Evolutionary conservation across 2,329 filamentous ascomycete species (phyloP).

Genomic region (Colletotrichum sp.): DNA sequence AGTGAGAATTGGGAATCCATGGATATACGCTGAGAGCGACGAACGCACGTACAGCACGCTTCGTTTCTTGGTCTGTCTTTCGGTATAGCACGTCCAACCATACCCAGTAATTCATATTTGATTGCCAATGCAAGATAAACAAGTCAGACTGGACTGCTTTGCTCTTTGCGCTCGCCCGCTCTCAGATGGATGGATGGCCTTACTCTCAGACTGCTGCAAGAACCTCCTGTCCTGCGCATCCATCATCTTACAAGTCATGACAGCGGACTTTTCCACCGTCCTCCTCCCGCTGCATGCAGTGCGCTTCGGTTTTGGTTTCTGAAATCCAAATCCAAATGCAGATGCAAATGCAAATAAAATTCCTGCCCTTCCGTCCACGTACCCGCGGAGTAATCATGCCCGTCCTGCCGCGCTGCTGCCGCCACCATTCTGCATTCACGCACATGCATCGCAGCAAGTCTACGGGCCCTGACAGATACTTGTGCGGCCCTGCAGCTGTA

Average conservation of each 20-base stretch:
- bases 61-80: background rate
- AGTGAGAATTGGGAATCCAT: background rate
- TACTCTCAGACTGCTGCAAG: background rate
- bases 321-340: background rate
- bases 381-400: background rate
- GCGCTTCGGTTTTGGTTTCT: background rate
- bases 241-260: background rate
- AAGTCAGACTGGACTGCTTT: background rate
- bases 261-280: background rate
- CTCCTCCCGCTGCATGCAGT: background rate
- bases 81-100: background rate
- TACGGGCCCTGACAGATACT: constrained; percentile 13
- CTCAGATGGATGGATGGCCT: background rate
- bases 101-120: background rate
- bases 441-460: background rate
- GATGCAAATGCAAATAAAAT: background rate
- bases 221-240: background rate
- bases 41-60: background rate
- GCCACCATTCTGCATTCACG: background rate
- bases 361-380: background rate
- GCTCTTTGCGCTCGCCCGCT: background rate
- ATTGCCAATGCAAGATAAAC: background rate
- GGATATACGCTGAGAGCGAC: background rate
- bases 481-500: constrained; percentile 1
- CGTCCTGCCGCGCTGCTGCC: background rate